Evolutionary conservation across 139 green algal species (phyloP), one percentile per base, ranked within the genome.

Genomic region (Auxenochlorella protothecoides): DNA sequence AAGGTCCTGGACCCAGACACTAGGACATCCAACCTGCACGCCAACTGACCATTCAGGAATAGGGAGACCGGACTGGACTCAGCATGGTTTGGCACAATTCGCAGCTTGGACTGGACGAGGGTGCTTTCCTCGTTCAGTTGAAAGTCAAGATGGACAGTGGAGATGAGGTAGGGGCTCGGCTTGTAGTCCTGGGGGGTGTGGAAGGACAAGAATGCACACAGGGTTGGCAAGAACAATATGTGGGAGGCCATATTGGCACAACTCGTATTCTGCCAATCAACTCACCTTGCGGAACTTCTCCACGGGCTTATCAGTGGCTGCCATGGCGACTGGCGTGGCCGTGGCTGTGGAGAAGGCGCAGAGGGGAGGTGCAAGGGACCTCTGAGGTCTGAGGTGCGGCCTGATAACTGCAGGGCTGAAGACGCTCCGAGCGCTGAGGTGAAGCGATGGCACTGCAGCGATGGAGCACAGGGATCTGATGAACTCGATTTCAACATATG

Each of bases 71-170:
- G 56, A 11, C 57, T 60, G 51, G 69, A 72, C 4, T 53, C 60
- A 6, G 54, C 54, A 5, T 56, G 61, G 69, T 89, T 93, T 53
- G 88, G 84, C 54, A 64, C 59, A 54, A 92, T 69, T 2, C 73
- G 14, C 65, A 86, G 71, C 6, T 65, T 71, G 52, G 82, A 81
- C 70, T 79, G 80, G 55, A 97, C 91, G 10, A 57, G 74, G 2
- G 86, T 89, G 9, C 79, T 75, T 10, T 96, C 91, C 68, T 95
- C 90, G 56, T 85, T 83, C 53, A 97, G 80, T 0, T 83, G 53
- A 73, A 97, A 96, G 64, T 80, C 78, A 15, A 97, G 78, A 69
- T 86, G 51, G 15, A 97, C 80, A 5, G 75, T 77, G 51, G 89
- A 80, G 56, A 95, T 73, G 7, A 85, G 65, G 82, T 92, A 96